Evolutionary conservation across 169 alveolate genomes (phyloP).

Genomic region (Plasmodium reichenowi): DNA sequence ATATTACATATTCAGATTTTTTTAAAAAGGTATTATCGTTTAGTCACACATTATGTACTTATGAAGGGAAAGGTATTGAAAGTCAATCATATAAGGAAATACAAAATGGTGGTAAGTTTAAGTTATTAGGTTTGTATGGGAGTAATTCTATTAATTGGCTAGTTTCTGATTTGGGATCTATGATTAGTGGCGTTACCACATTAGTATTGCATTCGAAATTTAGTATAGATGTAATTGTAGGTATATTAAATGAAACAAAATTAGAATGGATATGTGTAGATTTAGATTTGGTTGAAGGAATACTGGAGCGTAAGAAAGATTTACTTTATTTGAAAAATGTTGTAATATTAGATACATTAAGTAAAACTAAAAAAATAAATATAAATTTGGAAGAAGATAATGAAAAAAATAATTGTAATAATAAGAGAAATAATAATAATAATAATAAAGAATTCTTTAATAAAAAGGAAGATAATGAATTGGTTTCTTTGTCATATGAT

Average conservation of each 20-base stretch:
- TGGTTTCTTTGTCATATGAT: not conserved
- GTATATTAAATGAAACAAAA: slow-evolving; percentile 32
- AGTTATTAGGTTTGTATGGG: slow-evolving; percentile 52
- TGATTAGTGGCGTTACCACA: slow-evolving; percentile 29
- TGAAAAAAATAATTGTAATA: not conserved
- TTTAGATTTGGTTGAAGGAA: not conserved
- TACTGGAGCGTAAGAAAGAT: not conserved
- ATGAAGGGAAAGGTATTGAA: slow-evolving; percentile 36
- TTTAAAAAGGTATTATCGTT: not conserved
- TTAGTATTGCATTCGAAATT: slow-evolving; percentile 63
- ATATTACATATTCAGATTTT: not conserved
- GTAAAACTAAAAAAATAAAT: not conserved
- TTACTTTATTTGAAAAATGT: slow-evolving; percentile 41
- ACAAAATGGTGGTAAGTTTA: slow-evolving; percentile 27
- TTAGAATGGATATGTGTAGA: slow-evolving; percentile 61
- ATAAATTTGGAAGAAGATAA: not conserved
- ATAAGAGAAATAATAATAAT: not conserved
- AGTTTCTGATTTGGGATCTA: slow-evolving; percentile 21
- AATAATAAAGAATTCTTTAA: not conserved
- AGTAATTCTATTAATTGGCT: slow-evolving; percentile 53
- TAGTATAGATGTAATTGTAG: slow-evolving; percentile 36
- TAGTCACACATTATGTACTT: not conserved
- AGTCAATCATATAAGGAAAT: slow-evolving; percentile 13
- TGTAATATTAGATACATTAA: slow-evolving; percentile 17
- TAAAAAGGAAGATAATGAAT: slow-evolving; percentile 1